Evolutionary conservation across 2,329 filamentous ascomycete species (phyloP).

Genomic region (Dothidotthia symphoricarpi): DNA sequence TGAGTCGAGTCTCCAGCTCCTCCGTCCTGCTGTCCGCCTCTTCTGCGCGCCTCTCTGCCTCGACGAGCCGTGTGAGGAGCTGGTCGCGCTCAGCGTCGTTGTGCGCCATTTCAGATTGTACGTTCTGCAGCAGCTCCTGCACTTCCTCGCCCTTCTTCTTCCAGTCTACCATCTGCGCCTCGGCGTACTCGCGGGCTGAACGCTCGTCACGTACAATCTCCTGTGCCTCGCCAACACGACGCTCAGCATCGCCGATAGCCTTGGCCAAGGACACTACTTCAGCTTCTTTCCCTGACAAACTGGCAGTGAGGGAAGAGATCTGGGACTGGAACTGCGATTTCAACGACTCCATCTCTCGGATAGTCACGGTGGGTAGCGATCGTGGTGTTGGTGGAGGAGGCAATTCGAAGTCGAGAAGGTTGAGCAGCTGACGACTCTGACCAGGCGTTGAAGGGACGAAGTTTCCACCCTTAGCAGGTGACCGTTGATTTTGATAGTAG

Average conservation of each 20-base stretch:
- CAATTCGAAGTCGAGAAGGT: constrained; percentile 78
- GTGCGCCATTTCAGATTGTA: constrained; percentile 76
- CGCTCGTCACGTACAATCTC: constrained; percentile 80
- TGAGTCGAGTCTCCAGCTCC: constrained; percentile 57
- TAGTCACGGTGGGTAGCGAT: constrained; percentile 85
- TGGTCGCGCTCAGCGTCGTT: constrained; percentile 79
- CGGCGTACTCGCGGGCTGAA: constrained; percentile 66
- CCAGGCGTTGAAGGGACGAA: constrained; percentile 32
- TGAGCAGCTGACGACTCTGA: constrained; percentile 34
- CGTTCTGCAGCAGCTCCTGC: constrained; percentile 73
- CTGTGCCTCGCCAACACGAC: constrained; percentile 80
- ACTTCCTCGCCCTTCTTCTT: constrained; percentile 83
- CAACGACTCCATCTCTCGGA: constrained; percentile 85
- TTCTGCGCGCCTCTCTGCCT: constrained; percentile 70
- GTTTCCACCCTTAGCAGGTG: constrained; percentile 30
- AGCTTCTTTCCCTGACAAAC: constrained; percentile 87
- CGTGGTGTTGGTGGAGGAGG: constrained; percentile 91
- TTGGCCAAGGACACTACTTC: constrained; percentile 85
- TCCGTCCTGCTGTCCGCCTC: constrained; percentile 73
- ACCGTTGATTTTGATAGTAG: constrained; percentile 36
- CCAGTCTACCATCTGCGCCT: constrained; percentile 77
- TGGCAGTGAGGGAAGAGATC: constrained; percentile 90
- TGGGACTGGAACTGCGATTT: constrained; percentile 90
- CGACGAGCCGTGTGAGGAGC: constrained; percentile 69
- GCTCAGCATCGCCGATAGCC: constrained; percentile 85